Evolutionary conservation across 805 yeast species (phyloP).

Genomic region (Lipomyces lipofer): DNA sequence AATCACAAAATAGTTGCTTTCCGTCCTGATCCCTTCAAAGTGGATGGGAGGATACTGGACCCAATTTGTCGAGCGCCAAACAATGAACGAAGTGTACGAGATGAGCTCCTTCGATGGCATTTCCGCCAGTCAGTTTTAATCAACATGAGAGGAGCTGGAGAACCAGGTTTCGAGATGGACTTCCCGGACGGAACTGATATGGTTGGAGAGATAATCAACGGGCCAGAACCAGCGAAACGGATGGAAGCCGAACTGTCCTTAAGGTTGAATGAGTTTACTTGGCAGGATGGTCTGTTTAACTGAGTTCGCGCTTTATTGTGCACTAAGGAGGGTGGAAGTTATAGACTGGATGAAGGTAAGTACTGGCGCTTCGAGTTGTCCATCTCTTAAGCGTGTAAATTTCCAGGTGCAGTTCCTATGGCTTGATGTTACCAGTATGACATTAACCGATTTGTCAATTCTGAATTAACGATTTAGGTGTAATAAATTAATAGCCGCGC

Average conservation of each 20-base stretch:
- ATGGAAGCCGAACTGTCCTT: background rate
- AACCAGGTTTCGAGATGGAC: background rate
- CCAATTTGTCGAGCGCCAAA: background rate
- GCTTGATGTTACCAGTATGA: no score
- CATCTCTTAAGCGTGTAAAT: no score
- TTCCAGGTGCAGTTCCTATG: no score
- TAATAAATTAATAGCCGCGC: no score
- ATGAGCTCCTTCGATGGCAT: no score
- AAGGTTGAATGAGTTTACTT: background rate
- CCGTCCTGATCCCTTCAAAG: background rate
- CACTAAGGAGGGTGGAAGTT: background rate
- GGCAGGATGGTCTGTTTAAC: background rate
- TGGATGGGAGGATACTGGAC: background rate
- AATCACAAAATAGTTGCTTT: background rate
- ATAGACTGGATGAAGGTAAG: background rate
- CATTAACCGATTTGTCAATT: no score
- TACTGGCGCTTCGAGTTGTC: no score
- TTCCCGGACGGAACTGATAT: background rate
- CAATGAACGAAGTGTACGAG: background rate
- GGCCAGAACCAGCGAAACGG: background rate
- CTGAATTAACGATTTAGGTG: no score
- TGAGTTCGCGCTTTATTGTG: background rate
- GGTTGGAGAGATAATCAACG: background rate
- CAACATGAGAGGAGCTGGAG: background rate
- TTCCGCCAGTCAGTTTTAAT: background rate